These are phyloP conservation scores for Avena eriantha DNA, from an alignment of 176 grass and related monocot genomes.

Conservation along the genomic window DNA sequence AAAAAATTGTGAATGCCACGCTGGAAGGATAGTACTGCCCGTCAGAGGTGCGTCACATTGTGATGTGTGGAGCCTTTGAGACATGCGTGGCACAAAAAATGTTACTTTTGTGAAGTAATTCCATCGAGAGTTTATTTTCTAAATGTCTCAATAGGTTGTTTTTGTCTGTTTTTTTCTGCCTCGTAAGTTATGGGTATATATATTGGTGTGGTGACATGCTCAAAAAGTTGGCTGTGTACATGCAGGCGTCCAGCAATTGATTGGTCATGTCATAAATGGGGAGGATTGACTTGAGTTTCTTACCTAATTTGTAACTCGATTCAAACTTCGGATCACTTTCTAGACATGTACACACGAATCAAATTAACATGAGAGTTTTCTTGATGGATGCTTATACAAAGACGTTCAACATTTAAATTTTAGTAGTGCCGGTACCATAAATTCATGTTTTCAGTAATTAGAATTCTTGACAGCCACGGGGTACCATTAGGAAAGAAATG, in stretches of 20 bases:
- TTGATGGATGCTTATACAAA: not conserved
- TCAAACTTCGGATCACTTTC: not conserved
- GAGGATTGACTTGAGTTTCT: not conserved
- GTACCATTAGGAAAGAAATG: not conserved
- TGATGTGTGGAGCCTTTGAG: too few species aligned
- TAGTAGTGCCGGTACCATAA: not conserved
- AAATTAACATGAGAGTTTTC: not conserved
- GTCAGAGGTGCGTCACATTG: too few species aligned
- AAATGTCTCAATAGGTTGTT: too few species aligned
- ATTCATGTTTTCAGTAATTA: not conserved
- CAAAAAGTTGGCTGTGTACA: too few species aligned
- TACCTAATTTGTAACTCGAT: not conserved
- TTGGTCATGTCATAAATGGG: not conserved
- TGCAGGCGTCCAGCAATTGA: not conserved
- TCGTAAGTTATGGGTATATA: too few species aligned
- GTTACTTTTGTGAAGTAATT: too few species aligned
- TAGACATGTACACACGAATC: not conserved
- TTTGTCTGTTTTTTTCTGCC: too few species aligned
- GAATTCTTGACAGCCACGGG: not conserved
- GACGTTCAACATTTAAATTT: not conserved
- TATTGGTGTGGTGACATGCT: too few species aligned
- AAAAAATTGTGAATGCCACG: too few species aligned
- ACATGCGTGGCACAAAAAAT: too few species aligned
- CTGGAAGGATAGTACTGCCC: too few species aligned
- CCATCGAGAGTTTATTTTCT: too few species aligned